Percentiles rank a stretch among this genome's conserved stretches.
Conservation (phyloP, 345 rosid species). For the Eucalyptus sideroxylon region DNA sequence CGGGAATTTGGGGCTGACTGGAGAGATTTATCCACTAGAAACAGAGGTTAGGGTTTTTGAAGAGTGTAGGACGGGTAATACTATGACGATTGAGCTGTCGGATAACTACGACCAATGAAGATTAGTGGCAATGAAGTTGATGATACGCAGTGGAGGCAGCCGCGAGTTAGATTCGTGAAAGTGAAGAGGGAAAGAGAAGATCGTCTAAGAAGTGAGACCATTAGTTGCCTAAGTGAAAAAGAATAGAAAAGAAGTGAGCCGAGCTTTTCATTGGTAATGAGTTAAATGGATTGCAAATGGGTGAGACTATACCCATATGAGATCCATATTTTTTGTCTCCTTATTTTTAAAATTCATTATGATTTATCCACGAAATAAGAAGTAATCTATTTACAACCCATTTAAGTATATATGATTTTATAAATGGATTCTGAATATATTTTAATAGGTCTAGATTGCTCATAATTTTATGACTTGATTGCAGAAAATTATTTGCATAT, state of each 20-base stretch:
- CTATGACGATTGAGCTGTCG: constrained; percentile 49
- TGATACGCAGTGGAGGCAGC: neutral
- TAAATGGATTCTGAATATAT: too few relatives aligned
- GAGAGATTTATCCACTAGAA: constrained; percentile 54
- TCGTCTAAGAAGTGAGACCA: neutral
- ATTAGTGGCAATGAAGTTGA: constrained; percentile 28
- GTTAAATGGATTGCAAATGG: neutral
- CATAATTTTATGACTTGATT: neutral
- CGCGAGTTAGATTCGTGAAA: neutral
- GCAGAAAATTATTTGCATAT: too few relatives aligned
- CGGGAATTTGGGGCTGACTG: constrained; percentile 75
- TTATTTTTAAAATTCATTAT: neutral
- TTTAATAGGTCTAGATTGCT: too few relatives aligned
- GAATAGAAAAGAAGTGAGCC: neutral
- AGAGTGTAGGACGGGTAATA: constrained; percentile 67
- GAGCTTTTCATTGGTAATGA: neutral
- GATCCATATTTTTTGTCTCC: neutral
- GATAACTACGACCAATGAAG: constrained; percentile 49
- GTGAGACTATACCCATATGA: neutral
- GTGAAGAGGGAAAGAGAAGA: neutral
- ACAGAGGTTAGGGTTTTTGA: constrained; percentile 65
- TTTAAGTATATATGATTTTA: neutral
- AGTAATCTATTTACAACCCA: neutral
- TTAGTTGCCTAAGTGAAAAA: neutral
- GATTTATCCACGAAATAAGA: neutral